A percentile compares a stretch with the other conserved stretches of the same genome.
phyloP scores from a whole-genome alignment of 2,329 filamentous ascomycete genomes.

The Albifimbria verrucaria region DNA sequence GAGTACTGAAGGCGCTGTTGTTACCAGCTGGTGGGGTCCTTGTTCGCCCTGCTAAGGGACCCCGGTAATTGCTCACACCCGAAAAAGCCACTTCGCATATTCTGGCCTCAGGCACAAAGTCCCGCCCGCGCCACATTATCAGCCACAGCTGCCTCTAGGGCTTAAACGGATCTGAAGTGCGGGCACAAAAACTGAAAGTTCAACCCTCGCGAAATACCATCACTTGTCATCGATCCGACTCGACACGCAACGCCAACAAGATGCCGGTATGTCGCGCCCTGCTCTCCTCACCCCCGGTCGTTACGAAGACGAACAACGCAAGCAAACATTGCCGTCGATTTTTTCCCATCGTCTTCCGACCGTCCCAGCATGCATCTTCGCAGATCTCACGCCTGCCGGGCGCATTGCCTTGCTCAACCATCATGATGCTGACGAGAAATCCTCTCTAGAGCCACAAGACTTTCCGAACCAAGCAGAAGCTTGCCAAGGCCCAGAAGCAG shows the following conservation, averaged over 20 bases:
- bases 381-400: not conserved
- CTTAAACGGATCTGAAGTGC: conserved; percentile 32
- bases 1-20: no score
- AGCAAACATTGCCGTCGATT: not conserved
- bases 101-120: conserved; percentile 12
- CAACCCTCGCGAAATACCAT: conserved; percentile 27
- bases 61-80: not conserved
- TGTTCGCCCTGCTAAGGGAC: no score
- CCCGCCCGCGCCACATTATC: conserved; percentile 13
- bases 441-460: conserved; percentile 88
- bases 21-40: no score
- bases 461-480: conserved; percentile 99
- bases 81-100: not conserved
- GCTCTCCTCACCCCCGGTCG: conserved; percentile 5
- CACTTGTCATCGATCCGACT: conserved; percentile 29
- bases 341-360: not conserved
- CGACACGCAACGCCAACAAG: conserved; percentile 35
- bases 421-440: conserved; percentile 19
- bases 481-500: conserved; percentile 99
- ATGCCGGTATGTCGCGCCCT: conserved; percentile 36
- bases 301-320: conserved; percentile 4
- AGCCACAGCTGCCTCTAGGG: conserved; percentile 26
- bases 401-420: not conserved
- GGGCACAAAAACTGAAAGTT: conserved; percentile 29
- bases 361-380: not conserved